A percentile compares a stretch with the other conserved stretches of the same genome.
Conservation (phyloP, 179 eudicot species). For the Kewa caespitosa region DNA sequence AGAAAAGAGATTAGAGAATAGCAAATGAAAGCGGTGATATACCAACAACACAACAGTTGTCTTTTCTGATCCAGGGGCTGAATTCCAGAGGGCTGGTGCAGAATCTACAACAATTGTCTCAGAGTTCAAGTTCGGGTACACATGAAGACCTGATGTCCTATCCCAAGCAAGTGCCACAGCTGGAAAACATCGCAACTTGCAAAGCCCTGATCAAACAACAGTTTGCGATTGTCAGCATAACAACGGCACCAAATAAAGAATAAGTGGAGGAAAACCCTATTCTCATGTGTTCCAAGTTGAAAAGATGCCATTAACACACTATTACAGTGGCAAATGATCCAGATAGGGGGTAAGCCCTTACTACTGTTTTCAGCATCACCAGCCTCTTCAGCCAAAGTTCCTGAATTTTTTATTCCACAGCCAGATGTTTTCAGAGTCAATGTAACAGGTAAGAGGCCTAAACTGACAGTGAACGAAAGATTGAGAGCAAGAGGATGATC, state of each 20-base stretch:
- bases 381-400: constrained; percentile 60
- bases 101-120: constrained; percentile 77
- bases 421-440: constrained; percentile 70
- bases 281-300: background rate
- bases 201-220: constrained; percentile 56
- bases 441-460: constrained; percentile 80
- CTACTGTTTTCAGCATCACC: constrained; percentile 68
- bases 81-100: constrained; percentile 88
- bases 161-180: constrained; percentile 99
- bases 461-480: constrained; percentile 68
- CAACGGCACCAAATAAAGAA: background rate
- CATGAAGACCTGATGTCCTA: constrained; percentile 73
- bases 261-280: background rate
- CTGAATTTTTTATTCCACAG: constrained; percentile 85
- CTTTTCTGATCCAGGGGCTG: constrained; percentile 68
- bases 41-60: constrained; percentile 81
- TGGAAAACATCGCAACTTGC: constrained; percentile 96
- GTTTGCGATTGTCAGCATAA: constrained; percentile 12
- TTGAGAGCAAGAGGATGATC: constrained; percentile 88
- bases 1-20: constrained; percentile 14
- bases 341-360: constrained; percentile 35
- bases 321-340: background rate
- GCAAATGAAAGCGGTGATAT: constrained; percentile 18
- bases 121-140: constrained; percentile 75
- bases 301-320: background rate